phyloP scores from a whole-genome alignment of 2,329 filamentous ascomycete species.

The Onygenales sp. region DNA sequence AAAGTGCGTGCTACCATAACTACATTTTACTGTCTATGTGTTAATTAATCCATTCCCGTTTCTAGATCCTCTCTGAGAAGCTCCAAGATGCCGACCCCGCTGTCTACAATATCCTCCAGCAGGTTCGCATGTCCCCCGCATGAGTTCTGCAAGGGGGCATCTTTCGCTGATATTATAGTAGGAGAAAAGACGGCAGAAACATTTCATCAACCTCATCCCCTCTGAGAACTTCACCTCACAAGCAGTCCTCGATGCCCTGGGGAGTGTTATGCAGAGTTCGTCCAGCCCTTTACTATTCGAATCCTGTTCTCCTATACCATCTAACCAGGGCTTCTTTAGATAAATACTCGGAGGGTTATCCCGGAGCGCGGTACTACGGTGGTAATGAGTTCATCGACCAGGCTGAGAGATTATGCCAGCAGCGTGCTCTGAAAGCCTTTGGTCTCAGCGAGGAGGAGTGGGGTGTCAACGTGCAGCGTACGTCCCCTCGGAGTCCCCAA shows the following conservation, averaged over 20 bases:
- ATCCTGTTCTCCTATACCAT: conserved; percentile 13
- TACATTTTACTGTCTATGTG: neutral
- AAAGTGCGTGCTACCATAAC: conserved; percentile 20
- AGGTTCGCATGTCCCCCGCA: conserved; percentile 44
- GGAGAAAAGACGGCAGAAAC: conserved; percentile 94
- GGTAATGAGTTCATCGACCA: conserved; percentile 95
- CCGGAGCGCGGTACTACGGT: conserved; percentile 90
- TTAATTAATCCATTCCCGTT: conserved; percentile 4
- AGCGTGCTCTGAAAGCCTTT: conserved; percentile 81
- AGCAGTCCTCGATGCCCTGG: conserved; percentile 80
- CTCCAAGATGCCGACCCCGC: conserved; percentile 77
- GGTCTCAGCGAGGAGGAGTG: conserved; percentile 74
- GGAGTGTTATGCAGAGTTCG: conserved; percentile 90
- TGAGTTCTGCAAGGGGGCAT: neutral
- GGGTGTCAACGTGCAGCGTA: conserved; percentile 93
- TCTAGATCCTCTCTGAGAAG: conserved; percentile 66
- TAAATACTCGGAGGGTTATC: conserved; percentile 98
- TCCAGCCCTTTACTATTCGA: conserved; percentile 8
- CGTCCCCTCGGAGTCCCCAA: conserved; percentile 19
- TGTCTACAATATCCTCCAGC: conserved; percentile 83
- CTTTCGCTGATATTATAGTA: conserved; percentile 28
- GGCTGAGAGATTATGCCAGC: conserved; percentile 80
- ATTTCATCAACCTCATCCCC: conserved; percentile 95
- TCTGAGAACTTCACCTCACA: conserved; percentile 95
- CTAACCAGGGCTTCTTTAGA: conserved; percentile 46